A percentile compares a stretch with the other conserved stretches of the same genome.
Conservation (phyloP, 371 early-diverging fungal species). For the Saksenaea vasiformis region DNA sequence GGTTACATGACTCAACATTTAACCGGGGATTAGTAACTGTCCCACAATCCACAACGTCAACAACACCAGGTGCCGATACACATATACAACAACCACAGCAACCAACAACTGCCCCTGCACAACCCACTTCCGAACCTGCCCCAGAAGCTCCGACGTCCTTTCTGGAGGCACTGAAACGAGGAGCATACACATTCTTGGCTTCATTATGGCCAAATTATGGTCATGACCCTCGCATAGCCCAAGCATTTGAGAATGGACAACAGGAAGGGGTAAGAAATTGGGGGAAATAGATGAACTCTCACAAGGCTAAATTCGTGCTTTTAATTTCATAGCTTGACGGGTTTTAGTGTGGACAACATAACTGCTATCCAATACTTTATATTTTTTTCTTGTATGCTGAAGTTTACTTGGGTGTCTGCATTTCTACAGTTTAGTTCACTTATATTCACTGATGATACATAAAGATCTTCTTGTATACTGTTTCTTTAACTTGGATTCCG, state of each 20-base stretch:
- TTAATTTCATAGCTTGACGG: background rate
- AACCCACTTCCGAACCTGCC: background rate
- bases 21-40: background rate
- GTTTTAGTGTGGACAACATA: background rate
- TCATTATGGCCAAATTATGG: slow-evolving; percentile 52
- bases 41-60: background rate
- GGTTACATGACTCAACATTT: background rate
- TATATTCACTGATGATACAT: too few relatives aligned
- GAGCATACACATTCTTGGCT: slow-evolving; percentile 39
- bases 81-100: background rate
- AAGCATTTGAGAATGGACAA: slow-evolving; percentile 43
- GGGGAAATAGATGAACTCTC: background rate
- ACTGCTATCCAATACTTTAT: background rate
- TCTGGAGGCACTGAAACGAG: slow-evolving; percentile 30
- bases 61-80: background rate
- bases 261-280: slow-evolving; percentile 19
- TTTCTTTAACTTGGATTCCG: too few relatives aligned
- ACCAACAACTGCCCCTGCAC: background rate
- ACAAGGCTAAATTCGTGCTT: background rate
- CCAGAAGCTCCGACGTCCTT: slow-evolving; percentile 1
- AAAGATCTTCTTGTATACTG: too few relatives aligned
- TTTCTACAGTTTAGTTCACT: too few relatives aligned
- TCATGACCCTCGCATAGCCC: slow-evolving; percentile 40
- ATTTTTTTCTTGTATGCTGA: background rate
- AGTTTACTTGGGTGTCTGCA: too few relatives aligned